Base-by-base conservation (phyloP, 2,329 filamentous ascomycete species). In the Cytospora leucostoma region DNA sequence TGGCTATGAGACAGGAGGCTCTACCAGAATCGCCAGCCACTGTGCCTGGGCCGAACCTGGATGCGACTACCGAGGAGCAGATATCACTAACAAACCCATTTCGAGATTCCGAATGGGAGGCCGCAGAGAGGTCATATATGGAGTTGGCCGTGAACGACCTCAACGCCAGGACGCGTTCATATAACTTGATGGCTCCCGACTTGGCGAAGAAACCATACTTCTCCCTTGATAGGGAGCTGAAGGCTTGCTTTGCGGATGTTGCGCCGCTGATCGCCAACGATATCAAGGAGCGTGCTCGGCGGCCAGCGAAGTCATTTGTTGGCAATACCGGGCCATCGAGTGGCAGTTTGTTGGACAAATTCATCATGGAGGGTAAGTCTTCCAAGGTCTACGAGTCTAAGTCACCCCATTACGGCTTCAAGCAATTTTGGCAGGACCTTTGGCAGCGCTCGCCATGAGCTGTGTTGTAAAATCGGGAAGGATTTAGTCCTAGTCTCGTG, bases 121-220 rank as follows among this genome's bases (percentile, higher is more conserved):
- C 80, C 21, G 83, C 85, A 7, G 92, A 98, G 74, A 77, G 79
- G 4, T 81, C 88, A 7, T 98, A 96, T 76, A 87, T 93, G 73
- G 85, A 84, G 47, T 82, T 95, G 6, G 86, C 91, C 6, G 84
- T 99, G 67, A 83, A 84, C 54, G 87, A 91, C 62, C 85, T 98
- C 62, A 98, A 98, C 75, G 76, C 78, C 35, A 81, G 96, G 56
- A 89, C 92, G 8, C 86, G 95, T 33, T 91, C 91, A 15, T 99
- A 99, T 79, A 98, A 98, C 70, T 84, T 98, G 3, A 94, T 96
- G 87, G 94, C 95, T 0, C 95, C 95, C 0, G 89, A 92, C 61
- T 82, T 97, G 1, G 93, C 94, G 2, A 96, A 95, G 77, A 97
- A 97, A 75, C 92, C 94, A 0, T 98, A 98, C 75, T 93, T 92